These are phyloP conservation scores for Pharnaceum exiguum DNA, from an alignment of 148 eudicot species.

Conservation along the genomic window DNA sequence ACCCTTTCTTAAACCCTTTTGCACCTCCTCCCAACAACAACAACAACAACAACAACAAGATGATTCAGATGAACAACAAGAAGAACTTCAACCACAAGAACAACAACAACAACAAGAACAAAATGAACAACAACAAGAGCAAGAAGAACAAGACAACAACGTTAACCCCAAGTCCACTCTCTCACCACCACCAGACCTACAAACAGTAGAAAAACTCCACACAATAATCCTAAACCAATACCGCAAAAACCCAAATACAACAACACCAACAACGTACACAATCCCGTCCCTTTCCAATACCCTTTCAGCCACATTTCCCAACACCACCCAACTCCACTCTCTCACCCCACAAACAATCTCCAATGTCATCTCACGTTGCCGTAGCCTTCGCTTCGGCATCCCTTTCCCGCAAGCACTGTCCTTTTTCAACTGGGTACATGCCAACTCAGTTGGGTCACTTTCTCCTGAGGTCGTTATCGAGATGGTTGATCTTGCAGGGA, in stretches of 20 bases:
- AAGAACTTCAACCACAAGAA: conserved; percentile 4
- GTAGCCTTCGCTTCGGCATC: conserved; percentile 57
- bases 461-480: conserved; percentile 36
- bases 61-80: conserved; percentile 11
- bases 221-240: conserved; percentile 59
- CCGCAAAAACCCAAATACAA: conserved; percentile 53
- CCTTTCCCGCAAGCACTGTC: conserved; percentile 69
- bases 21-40: conserved; percentile 14
- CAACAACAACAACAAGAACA: not conserved
- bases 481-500: conserved; percentile 75
- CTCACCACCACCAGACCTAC: conserved; percentile 34
- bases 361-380: conserved; percentile 49
- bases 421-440: conserved; percentile 76
- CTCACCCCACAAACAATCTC: conserved; percentile 40
- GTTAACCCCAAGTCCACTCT: conserved; percentile 17
- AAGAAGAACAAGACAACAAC: conserved; percentile 4
- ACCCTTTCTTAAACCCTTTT: conserved; percentile 26
- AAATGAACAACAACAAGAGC: conserved; percentile 12
- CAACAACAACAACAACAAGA: not conserved
- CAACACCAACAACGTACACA: conserved; percentile 25
- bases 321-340: conserved; percentile 29
- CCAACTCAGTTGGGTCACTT: not conserved
- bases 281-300: conserved; percentile 43
- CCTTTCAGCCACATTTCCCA: conserved; percentile 31
- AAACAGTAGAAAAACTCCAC: conserved; percentile 38